These are phyloP conservation scores for Ogataea chonburiensis DNA, from an alignment of 805 yeast genomes.

Conservation along the genomic window DNA sequence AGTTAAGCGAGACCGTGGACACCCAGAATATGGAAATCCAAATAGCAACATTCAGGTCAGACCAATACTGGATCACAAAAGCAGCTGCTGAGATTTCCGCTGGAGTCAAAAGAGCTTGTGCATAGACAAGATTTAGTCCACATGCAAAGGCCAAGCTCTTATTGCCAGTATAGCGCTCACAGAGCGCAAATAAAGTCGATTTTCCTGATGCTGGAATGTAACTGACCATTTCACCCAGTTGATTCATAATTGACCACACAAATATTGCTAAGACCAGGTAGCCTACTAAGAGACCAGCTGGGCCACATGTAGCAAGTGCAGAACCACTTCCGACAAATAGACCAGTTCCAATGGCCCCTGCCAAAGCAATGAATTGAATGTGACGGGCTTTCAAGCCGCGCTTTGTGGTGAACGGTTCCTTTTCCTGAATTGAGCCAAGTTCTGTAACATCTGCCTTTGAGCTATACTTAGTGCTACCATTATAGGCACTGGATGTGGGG, in stretches of 20 bases:
- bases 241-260: slow-evolving; percentile 63
- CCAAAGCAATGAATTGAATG: slow-evolving; percentile 65
- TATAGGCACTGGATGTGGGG: not conserved
- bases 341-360: slow-evolving; percentile 72
- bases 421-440: slow-evolving; percentile 3
- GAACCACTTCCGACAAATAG: slow-evolving; percentile 52
- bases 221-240: slow-evolving; percentile 66
- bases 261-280: slow-evolving; percentile 62
- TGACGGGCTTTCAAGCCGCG: slow-evolving; percentile 48
- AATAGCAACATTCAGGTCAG: slow-evolving; percentile 52
- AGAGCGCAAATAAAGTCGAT: slow-evolving; percentile 27
- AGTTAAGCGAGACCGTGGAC: slow-evolving; percentile 44
- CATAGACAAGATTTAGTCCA: slow-evolving; percentile 38
- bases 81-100: slow-evolving; percentile 63
- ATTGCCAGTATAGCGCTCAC: slow-evolving; percentile 31
- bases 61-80: slow-evolving; percentile 60
- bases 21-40: slow-evolving; percentile 56
- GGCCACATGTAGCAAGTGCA: slow-evolving; percentile 31
- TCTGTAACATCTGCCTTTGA: slow-evolving; percentile 9
- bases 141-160: slow-evolving; percentile 32
- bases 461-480: slow-evolving; percentile 3
- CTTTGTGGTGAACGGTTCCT: slow-evolving; percentile 27
- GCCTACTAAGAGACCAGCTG: slow-evolving; percentile 48
- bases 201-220: slow-evolving; percentile 60
- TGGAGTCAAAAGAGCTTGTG: slow-evolving; percentile 36